These are phyloP conservation scores for Pseudisothecium myosuroides DNA, from an alignment of 225 moss, liverwort and hornwort species.

Conservation along the genomic window DNA sequence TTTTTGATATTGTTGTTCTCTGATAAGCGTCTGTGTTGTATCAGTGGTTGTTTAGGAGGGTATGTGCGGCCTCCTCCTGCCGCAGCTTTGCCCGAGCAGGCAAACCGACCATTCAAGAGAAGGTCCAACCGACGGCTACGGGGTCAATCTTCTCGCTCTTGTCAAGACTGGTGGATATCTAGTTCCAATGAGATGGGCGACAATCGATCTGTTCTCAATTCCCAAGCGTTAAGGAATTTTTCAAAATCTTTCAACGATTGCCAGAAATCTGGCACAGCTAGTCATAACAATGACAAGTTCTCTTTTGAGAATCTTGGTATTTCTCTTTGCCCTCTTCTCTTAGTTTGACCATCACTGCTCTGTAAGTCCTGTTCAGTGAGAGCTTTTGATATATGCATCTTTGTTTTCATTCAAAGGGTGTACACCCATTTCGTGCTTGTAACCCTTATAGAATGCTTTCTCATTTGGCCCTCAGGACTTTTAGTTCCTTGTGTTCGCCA, in stretches of 20 bases:
- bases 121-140: neutral
- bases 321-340: neutral
- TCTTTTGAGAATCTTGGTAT: constrained; percentile 22
- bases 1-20: neutral
- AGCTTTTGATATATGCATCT: neutral
- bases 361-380: neutral
- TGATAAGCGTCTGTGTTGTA: neutral
- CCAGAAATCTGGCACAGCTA: neutral
- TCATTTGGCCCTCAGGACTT: neutral
- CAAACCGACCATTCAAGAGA: neutral
- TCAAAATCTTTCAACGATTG: neutral
- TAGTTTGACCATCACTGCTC: neutral
- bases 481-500: neutral
- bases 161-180: constrained; percentile 9
- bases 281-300: neutral
- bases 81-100: constrained; percentile 5
- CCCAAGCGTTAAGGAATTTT: neutral
- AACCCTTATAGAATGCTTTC: neutral
- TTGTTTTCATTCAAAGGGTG: neutral
- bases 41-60: constrained; percentile 39
- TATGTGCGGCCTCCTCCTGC: constrained; percentile 19
- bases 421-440: neutral
- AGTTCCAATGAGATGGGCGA: constrained; percentile 15
- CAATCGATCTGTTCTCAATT: constrained; percentile 2
- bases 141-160: neutral